A percentile compares a stretch with the other conserved stretches of the same genome.
phyloP scores from a whole-genome alignment of 139 green algal species.

The Micractinium sp. region DNA sequence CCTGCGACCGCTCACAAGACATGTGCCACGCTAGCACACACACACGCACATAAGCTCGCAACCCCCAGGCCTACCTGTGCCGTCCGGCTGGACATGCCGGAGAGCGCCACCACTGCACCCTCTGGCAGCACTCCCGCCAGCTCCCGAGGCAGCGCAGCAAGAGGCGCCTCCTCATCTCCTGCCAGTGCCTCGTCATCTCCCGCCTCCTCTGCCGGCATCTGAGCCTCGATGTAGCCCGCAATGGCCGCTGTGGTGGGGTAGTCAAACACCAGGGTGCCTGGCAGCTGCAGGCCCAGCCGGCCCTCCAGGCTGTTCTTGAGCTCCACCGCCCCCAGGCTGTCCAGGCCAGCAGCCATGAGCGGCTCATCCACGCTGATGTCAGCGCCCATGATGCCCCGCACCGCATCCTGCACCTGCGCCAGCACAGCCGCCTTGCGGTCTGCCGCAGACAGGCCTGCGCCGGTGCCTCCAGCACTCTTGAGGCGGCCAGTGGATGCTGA shows the following conservation, averaged over 20 bases:
- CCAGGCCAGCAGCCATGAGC: conserved; percentile 83
- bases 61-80: not conserved
- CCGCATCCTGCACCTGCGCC: conserved; percentile 40
- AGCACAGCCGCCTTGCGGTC: conserved; percentile 38
- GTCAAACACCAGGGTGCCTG: conserved; percentile 88
- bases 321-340: conserved; percentile 76
- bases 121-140: not conserved
- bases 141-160: not conserved
- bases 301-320: conserved; percentile 66
- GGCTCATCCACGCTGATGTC: conserved; percentile 55
- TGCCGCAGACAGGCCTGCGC: conserved; percentile 4
- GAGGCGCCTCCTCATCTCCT: not conserved
- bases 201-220: conserved; percentile 24
- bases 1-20: not conserved
- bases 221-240: conserved; percentile 13
- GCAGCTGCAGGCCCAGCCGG: conserved; percentile 67
- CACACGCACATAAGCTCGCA: too few relatives aligned
- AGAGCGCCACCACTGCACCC: not conserved
- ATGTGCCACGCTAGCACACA: too few relatives aligned
- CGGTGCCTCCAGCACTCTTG: not conserved
- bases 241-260: conserved; percentile 75
- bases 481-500: not conserved
- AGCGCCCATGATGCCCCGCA: conserved; percentile 56
- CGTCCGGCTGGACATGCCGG: conserved; percentile 23
- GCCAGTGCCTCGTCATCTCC: not conserved